Conservation (phyloP, 495 filamentous ascomycete species). For the Podospora tetraspora region DNA sequence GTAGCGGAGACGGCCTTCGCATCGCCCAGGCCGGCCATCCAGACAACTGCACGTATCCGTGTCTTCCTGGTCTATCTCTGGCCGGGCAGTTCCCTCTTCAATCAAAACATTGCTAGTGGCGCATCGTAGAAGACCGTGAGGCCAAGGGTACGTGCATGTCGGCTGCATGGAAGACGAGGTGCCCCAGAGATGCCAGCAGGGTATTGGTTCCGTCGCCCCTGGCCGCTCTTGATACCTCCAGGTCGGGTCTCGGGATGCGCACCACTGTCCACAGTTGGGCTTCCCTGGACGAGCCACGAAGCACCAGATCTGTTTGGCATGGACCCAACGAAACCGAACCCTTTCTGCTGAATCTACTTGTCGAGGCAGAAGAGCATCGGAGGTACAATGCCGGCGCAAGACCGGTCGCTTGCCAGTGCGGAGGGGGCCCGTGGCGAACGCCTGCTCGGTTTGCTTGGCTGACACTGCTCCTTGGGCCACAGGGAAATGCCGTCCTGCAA, state of each 20-base stretch:
- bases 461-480: constrained; percentile 14
- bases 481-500: constrained; percentile 25
- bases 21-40: constrained; percentile 23
- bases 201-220: constrained; percentile 9
- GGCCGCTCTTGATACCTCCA: constrained; percentile 14
- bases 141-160: constrained; percentile 31
- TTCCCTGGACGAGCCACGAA: not conserved
- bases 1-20: constrained; percentile 15
- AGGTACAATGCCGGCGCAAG: not conserved
- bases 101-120: constrained; percentile 28
- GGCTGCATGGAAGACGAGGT: constrained; percentile 32
- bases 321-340: not conserved
- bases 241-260: constrained; percentile 11
- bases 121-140: constrained; percentile 24
- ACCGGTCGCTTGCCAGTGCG: constrained; percentile 1
- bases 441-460: constrained; percentile 19
- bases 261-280: constrained; percentile 3
- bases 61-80: constrained; percentile 22
- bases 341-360: not conserved
- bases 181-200: constrained; percentile 18
- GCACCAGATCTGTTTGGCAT: constrained; percentile 1
- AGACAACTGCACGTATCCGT: constrained; percentile 29
- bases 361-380: constrained; percentile 2
- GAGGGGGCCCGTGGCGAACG: constrained; percentile 16
- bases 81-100: constrained; percentile 21